Conservation (phyloP, 2,329 filamentous ascomycete genomes). For the Aspergillus awamori region DNA sequence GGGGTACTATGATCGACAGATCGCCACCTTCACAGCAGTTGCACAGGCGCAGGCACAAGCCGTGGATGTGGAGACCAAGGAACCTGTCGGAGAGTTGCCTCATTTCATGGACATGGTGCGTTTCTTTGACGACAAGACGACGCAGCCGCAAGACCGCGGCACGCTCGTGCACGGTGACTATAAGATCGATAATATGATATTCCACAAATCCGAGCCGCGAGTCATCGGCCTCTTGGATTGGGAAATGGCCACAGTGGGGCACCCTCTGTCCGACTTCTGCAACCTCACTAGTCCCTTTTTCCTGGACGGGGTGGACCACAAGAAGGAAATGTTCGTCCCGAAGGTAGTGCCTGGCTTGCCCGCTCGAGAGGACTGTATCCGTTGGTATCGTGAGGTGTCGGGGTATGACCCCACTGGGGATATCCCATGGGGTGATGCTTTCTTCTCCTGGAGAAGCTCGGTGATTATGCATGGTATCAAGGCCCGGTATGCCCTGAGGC, state of each 20-base stretch:
- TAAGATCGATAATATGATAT: conserved; percentile 90
- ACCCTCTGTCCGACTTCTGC: conserved; percentile 86
- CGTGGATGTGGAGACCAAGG: conserved; percentile 74
- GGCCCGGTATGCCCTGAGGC: conserved; percentile 77
- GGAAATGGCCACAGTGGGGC: conserved; percentile 98
- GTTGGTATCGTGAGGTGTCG: conserved; percentile 68
- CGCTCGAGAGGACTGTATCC: conserved; percentile 58
- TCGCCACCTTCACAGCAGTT: conserved; percentile 79
- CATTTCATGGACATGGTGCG: conserved; percentile 77
- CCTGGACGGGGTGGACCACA: conserved; percentile 38
- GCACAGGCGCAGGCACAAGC: conserved; percentile 75
- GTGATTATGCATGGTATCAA: conserved; percentile 87
- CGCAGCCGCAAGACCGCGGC: conserved; percentile 75
- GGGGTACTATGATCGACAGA: conserved; percentile 85
- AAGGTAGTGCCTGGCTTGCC: conserved; percentile 69
- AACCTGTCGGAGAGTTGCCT: conserved; percentile 78
- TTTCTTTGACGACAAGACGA: conserved; percentile 72
- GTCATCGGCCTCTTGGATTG: conserved; percentile 96
- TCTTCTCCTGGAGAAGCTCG: conserved; percentile 61
- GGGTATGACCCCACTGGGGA: conserved; percentile 69
- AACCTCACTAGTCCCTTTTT: conserved; percentile 64
- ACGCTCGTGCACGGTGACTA: conserved; percentile 93
- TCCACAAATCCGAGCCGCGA: conserved; percentile 81
- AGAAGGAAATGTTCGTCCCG: conserved; percentile 59
- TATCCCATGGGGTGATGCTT: conserved; percentile 66